A percentile compares a stretch with the other conserved stretches of the same genome.
Evolutionary conservation across 441 rosid genomes (phyloP).

Genomic region (Pelargonium myrrhifolium): DNA sequence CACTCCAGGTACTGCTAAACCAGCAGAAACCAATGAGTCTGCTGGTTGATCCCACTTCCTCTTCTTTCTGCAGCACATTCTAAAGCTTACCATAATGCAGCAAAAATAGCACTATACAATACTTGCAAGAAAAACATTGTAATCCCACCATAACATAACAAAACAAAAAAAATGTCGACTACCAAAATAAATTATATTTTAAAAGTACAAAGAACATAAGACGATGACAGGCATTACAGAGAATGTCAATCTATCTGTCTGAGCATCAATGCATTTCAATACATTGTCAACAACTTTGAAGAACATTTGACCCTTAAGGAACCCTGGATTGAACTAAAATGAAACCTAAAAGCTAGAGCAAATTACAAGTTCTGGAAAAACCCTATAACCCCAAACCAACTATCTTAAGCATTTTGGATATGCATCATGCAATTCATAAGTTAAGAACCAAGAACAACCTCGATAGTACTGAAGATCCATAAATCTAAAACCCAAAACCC

Average conservation of each 20-base stretch:
- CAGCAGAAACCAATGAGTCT: conserved; percentile 48
- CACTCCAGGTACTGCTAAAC: conserved; percentile 24
- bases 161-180: not conserved
- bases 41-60: conserved; percentile 98
- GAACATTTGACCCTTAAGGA: not conserved
- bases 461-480: not conserved
- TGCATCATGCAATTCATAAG: not conserved
- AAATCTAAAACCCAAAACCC: not conserved
- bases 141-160: not conserved
- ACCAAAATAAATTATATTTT: not conserved
- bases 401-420: not conserved
- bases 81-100: not conserved
- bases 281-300: not conserved
- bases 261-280: not conserved
- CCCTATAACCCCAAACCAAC: not conserved
- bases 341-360: not conserved
- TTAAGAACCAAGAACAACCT: not conserved
- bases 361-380: not conserved
- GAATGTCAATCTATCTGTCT: not conserved
- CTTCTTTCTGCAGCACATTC: conserved; percentile 51
- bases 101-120: not conserved
- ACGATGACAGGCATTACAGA: not conserved
- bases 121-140: not conserved
- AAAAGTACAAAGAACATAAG: not conserved
- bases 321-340: too few relatives aligned